Evolutionary conservation across 106 monocot species (phyloP).

Genomic region (Acorus calamus): DNA sequence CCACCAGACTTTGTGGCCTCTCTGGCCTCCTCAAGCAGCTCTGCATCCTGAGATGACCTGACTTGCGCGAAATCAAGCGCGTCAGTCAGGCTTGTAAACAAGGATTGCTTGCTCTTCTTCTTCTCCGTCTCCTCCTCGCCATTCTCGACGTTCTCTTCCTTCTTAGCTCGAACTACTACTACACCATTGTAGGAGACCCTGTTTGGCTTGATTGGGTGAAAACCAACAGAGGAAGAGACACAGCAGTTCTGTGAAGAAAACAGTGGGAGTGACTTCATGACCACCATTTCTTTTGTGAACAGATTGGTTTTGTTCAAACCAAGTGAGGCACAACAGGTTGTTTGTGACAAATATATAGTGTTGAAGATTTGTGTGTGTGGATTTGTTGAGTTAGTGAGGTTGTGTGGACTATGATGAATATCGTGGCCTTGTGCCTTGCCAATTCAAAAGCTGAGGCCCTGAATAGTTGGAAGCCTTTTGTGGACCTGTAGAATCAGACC

Average conservation of each 20-base stretch:
- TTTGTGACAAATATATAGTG: background rate
- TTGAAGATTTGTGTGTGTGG: background rate
- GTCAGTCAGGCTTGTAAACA: slow-evolving; percentile 61
- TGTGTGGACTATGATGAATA: slow-evolving; percentile 6
- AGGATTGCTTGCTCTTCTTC: slow-evolving; percentile 45
- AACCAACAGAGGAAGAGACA: slow-evolving; percentile 10
- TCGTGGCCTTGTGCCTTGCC: slow-evolving; percentile 20
- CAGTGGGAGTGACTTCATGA: slow-evolving; percentile 42
- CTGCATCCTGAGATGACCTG: slow-evolving; percentile 69
- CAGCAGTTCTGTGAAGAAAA: slow-evolving; percentile 31
- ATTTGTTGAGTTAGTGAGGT: background rate
- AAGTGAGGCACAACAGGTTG: background rate
- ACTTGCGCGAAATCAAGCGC: slow-evolving; percentile 89
- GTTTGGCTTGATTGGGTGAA: slow-evolving; percentile 11
- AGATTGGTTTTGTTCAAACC: background rate
- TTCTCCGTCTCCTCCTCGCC: slow-evolving; percentile 7
- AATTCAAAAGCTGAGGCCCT: background rate
- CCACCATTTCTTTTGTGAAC: slow-evolving; percentile 6
- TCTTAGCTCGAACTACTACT: slow-evolving; percentile 33
- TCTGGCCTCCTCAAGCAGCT: slow-evolving; percentile 73
- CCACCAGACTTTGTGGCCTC: slow-evolving; percentile 57
- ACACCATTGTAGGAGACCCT: slow-evolving; percentile 5
- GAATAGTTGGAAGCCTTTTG: too few species aligned
- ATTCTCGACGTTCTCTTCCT: background rate
- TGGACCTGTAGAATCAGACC: too few species aligned